Conservation (phyloP, 257 asterid species). For the Euphrasia confusa region DNA sequence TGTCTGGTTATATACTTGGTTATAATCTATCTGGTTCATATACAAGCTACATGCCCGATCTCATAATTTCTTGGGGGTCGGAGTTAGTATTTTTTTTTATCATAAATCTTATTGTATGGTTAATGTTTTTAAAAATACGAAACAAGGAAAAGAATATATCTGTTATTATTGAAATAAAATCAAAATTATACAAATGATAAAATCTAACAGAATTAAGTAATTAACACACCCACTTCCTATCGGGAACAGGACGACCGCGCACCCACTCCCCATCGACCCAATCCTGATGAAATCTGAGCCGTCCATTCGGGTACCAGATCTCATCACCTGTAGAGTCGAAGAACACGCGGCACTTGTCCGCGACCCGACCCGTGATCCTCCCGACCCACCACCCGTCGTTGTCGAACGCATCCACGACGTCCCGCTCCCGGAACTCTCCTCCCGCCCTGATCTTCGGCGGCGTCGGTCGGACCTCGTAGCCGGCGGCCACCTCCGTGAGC, state of each 20-base stretch:
- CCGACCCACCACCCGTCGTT: constrained; percentile 54
- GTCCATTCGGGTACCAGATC: constrained; percentile 16
- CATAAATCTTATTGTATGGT: too few relatives aligned
- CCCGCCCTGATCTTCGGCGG: constrained; percentile 23
- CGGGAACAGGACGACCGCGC: neutral
- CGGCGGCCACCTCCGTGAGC: constrained; percentile 25
- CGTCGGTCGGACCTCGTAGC: constrained; percentile 28
- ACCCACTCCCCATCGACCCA: constrained; percentile 31
- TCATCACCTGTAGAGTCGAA: constrained; percentile 28
- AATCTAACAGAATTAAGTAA: too few relatives aligned
- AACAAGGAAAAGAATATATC: too few relatives aligned
- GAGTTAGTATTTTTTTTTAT: too few relatives aligned
- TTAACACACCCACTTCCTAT: too few relatives aligned
- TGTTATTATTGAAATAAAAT: too few relatives aligned
- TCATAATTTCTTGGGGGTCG: too few relatives aligned
- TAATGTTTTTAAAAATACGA: too few relatives aligned
- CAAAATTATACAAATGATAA: too few relatives aligned
- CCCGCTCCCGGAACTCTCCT: constrained; percentile 5
- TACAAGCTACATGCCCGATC: too few relatives aligned
- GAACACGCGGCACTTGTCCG: constrained; percentile 9
- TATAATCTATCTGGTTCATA: too few relatives aligned
- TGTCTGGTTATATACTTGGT: too few relatives aligned
- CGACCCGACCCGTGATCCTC: constrained; percentile 22
- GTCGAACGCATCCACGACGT: constrained; percentile 34
- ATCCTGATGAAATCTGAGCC: constrained; percentile 32